Evolutionary conservation across 2,329 filamentous ascomycete species (phyloP).

Genomic region (Alternaria brassicae): DNA sequence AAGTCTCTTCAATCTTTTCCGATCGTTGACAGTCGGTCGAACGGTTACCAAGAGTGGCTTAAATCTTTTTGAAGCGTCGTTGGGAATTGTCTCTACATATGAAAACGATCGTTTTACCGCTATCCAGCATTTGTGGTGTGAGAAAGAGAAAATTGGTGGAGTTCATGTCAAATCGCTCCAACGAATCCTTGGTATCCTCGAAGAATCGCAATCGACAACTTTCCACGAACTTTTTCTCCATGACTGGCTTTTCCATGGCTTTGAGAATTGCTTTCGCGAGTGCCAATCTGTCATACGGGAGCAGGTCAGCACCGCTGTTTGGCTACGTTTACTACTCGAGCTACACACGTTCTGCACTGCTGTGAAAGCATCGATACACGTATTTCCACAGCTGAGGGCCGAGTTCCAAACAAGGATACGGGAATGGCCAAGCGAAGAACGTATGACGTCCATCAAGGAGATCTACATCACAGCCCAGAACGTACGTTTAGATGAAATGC

Average conservation of each 20-base stretch:
- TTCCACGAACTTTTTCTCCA: conserved; percentile 26
- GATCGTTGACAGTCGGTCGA: conserved; percentile 21
- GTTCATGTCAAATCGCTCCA: conserved; percentile 26
- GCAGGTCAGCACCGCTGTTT: conserved; percentile 27
- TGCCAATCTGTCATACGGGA: conserved; percentile 26
- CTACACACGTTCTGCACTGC: conserved; percentile 29
- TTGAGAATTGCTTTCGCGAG: conserved; percentile 34
- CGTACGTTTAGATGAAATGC: not conserved
- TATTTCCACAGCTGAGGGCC: conserved; percentile 9
- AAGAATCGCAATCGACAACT: conserved; percentile 16
- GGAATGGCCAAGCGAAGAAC: not conserved
- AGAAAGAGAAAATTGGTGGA: conserved; percentile 24
- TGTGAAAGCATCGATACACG: conserved; percentile 25
- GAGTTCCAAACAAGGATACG: not conserved
- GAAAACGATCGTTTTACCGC: conserved; percentile 17
- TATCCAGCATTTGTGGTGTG: conserved; percentile 18
- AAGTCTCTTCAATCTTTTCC: conserved; percentile 29
- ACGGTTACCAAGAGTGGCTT: conserved; percentile 30
- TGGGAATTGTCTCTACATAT: conserved; percentile 21
- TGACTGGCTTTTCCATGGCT: conserved; percentile 28
- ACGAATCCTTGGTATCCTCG: conserved; percentile 25
- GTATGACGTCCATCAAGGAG: conserved; percentile 19
- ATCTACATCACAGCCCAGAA: conserved; percentile 22
- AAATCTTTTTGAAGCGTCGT: conserved; percentile 31
- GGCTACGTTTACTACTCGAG: conserved; percentile 29